Evolutionary conservation across 2,329 filamentous ascomycete genomes (phyloP), one percentile per base, ranked within the genome.

Genomic region (Zymoseptoria pseudotritici): DNA sequence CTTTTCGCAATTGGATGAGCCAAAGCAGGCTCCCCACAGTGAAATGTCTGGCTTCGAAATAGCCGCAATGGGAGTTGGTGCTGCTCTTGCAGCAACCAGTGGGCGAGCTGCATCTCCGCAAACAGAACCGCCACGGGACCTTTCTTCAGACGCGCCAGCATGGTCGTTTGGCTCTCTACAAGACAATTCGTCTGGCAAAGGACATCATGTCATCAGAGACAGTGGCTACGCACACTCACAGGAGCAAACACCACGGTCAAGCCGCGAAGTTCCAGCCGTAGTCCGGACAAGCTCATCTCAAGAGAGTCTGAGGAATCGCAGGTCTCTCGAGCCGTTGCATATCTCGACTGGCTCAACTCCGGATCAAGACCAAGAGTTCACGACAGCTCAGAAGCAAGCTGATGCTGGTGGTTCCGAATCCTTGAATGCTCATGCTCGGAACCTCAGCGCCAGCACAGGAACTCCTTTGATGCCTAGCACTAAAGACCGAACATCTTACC

Each of bases 401-500:
- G 57, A 58, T n/a, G 56, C 65, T 53, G 56, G 60, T 6, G 53
- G 58, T 22, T 20, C 52, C 9, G 54, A 10, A 11, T n/a, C 58
- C 20, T 56, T 24, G 19, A 59, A 58, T 29, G 49, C 51, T n/a
- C 64, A 63, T 31, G 62, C 56, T 10, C 66, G 65, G 10, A 67
- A 61, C 10, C 57, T 62, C 7, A 70, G 68, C 55, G 64, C 61
- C 11, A 67, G 67, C 53, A 73, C 69, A 8, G 20, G 74, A 3
- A 53, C 52, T 53, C 52, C 52, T 24, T 22, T 53, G 52, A 22
- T 77, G 53, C 73, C 77, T 20, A 76, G 74, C 8, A 72, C 75
- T 29, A 78, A 78, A 63, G 75, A 80, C 59, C 74, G 75, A 59
- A 76, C 77, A 8, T 79, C 79, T 13, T 72, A 76, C 26, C 70